Conservation (phyloP, 176 grass and related monocot genomes). For the Phragmites australis region DNA sequence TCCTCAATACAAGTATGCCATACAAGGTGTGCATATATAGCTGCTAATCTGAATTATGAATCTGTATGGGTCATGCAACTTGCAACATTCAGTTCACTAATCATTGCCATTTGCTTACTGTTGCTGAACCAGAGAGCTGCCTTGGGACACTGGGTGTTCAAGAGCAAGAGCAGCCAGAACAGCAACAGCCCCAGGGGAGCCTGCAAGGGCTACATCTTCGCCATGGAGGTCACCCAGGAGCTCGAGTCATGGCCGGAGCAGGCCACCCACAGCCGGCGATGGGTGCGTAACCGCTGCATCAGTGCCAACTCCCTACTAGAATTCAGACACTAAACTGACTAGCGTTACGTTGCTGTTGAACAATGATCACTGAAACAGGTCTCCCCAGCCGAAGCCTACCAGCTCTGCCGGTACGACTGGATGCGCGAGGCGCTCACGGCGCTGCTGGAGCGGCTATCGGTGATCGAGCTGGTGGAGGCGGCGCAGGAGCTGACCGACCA, state of each 20-base stretch:
- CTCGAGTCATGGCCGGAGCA: slow-evolving; percentile 73
- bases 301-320: background rate
- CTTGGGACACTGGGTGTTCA: slow-evolving; percentile 81
- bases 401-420: slow-evolving; percentile 83
- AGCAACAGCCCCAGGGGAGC: slow-evolving; percentile 48
- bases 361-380: slow-evolving; percentile 49
- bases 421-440: slow-evolving; percentile 83
- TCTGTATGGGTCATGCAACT: background rate
- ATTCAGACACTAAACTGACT: background rate
- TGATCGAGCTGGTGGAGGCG: slow-evolving; percentile 25
- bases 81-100: slow-evolving; percentile 30
- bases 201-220: slow-evolving; percentile 87
- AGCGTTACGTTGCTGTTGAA: slow-evolving; percentile 1
- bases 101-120: background rate
- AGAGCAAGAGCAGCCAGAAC: slow-evolving; percentile 85
- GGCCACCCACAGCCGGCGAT: slow-evolving; percentile 53
- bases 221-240: slow-evolving; percentile 80
- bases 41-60: background rate
- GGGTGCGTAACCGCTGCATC: slow-evolving; percentile 42
- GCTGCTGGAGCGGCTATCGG: slow-evolving; percentile 44
- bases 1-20: slow-evolving; percentile 13
- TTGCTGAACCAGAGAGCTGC: slow-evolving; percentile 43
- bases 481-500: slow-evolving; percentile 39
- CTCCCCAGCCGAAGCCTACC: slow-evolving; percentile 51
- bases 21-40: background rate